Percentiles rank a stretch among this genome's conserved stretches.
These are phyloP conservation scores for Castanea mollissima DNA, from an alignment of 306 rosid genomes.

Conservation along the genomic window DNA sequence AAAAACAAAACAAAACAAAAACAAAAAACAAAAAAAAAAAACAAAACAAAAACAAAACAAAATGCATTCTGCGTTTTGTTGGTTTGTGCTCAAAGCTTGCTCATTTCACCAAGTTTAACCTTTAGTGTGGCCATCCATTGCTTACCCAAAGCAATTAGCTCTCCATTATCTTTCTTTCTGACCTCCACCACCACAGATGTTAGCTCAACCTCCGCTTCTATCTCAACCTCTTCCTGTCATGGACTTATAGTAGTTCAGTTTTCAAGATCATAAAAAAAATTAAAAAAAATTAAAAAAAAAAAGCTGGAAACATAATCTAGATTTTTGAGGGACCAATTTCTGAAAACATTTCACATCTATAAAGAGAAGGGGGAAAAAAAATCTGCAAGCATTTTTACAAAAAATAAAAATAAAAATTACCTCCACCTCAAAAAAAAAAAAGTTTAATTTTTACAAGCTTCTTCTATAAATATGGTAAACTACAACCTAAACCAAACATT, in stretches of 20 bases:
- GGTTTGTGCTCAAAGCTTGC: conserved; percentile 14
- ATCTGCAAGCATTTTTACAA: too few species aligned
- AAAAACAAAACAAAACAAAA: too few species aligned
- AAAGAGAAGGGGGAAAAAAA: too few species aligned
- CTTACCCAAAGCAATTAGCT: conserved; percentile 39
- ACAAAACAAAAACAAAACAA: too few species aligned
- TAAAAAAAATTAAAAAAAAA: not conserved
- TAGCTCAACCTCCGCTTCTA: conserved; percentile 34
- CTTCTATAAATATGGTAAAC: too few species aligned
- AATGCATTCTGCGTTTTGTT: too few species aligned
- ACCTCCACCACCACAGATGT: conserved; percentile 34
- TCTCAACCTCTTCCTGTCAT: conserved; percentile 44
- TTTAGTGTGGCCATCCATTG: conserved; percentile 28
- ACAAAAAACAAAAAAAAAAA: too few species aligned
- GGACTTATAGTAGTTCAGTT: not conserved
- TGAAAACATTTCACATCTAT: not conserved
- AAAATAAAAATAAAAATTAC: too few species aligned
- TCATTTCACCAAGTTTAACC: not conserved
- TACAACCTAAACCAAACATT: too few species aligned
- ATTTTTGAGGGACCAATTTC: not conserved
- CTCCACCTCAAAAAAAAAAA: too few species aligned
- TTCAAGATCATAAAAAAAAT: not conserved
- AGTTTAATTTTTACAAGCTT: too few species aligned
- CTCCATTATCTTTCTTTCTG: conserved; percentile 28
- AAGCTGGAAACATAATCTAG: not conserved